A percentile compares a stretch with the other conserved stretches of the same genome.
These are phyloP conservation scores for Bipolaris sorokiniana DNA, from an alignment of 2,329 filamentous ascomycete species.

Conservation along the genomic window DNA sequence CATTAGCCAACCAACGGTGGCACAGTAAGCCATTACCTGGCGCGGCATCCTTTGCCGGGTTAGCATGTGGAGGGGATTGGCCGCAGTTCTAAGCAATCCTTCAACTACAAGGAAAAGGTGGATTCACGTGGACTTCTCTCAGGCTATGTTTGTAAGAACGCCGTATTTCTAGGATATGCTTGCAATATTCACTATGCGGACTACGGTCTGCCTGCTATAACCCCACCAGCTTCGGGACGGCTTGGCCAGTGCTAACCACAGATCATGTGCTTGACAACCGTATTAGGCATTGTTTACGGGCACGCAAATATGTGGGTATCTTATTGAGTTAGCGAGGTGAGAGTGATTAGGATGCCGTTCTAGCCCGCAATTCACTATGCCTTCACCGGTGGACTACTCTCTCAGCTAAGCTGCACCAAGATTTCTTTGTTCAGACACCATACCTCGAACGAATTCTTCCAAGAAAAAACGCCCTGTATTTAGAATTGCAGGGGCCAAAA, in stretches of 20 bases:
- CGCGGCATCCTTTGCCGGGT: conserved; percentile 1
- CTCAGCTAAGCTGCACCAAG: not conserved
- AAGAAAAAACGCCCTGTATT: not conserved
- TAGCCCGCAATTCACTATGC: not conserved
- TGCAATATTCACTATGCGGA: not conserved
- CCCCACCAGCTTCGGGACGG: not conserved
- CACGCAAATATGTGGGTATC: not conserved
- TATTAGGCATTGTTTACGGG: not conserved
- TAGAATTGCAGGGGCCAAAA: not conserved
- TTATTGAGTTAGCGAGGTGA: not conserved
- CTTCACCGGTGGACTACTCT: not conserved
- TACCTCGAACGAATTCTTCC: not conserved
- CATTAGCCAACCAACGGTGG: conserved; percentile 5
- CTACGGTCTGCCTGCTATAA: not conserved
- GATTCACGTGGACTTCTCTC: not conserved
- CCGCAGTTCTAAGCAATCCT: not conserved
- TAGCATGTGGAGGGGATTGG: not conserved
- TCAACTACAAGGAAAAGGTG: not conserved
- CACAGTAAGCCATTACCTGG: conserved; percentile 1
- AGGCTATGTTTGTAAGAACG: not conserved
- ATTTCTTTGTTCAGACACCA: not conserved
- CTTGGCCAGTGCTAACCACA: not conserved
- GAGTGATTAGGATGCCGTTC: not conserved
- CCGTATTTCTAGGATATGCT: conserved; percentile 3
- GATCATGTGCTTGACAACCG: too few species aligned